These are phyloP conservation scores for Microcyclospora tardicrescens DNA, from an alignment of 2,329 filamentous ascomycete species.

Conservation along the genomic window DNA sequence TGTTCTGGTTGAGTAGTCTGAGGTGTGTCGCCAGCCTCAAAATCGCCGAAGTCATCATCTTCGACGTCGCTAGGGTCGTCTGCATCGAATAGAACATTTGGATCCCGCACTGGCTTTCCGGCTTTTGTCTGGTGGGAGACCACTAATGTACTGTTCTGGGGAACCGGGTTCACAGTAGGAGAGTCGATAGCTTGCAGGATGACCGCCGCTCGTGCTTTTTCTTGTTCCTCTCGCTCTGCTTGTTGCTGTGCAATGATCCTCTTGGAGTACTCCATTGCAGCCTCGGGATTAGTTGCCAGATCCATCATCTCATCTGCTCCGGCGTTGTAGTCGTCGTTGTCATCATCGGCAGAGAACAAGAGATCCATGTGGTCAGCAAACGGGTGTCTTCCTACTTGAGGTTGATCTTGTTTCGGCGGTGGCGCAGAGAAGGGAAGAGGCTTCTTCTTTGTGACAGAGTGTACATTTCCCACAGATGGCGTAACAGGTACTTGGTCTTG, in stretches of 20 bases:
- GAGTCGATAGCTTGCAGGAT: not conserved
- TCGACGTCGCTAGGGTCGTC: slow-evolving; percentile 17
- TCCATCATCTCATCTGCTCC: slow-evolving; percentile 22
- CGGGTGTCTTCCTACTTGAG: slow-evolving; percentile 15
- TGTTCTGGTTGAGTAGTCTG: not conserved
- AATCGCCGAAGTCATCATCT: slow-evolving; percentile 24
- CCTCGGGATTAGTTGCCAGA: slow-evolving; percentile 21
- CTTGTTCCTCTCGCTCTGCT: slow-evolving; percentile 5
- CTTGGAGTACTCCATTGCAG: slow-evolving; percentile 24
- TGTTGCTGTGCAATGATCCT: slow-evolving; percentile 18
- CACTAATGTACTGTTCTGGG: not conserved
- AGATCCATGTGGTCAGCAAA: slow-evolving; percentile 23
- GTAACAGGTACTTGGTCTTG: no score
- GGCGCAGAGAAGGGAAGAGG: slow-evolving; percentile 9
- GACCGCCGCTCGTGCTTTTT: not conserved
- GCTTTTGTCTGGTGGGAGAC: not conserved
- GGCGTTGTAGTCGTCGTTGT: slow-evolving; percentile 23
- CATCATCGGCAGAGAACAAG: slow-evolving; percentile 20
- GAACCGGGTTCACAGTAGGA: not conserved
- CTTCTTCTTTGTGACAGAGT: not conserved
- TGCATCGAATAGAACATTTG: slow-evolving; percentile 22
- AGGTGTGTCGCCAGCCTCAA: slow-evolving; percentile 12
- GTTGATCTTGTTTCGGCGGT: slow-evolving; percentile 1
- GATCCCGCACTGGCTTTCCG: slow-evolving; percentile 7
- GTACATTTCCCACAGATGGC: not conserved